Evolutionary conservation across 495 filamentous ascomycete species (phyloP).

Genomic region (Corynascus novoguineensis): DNA sequence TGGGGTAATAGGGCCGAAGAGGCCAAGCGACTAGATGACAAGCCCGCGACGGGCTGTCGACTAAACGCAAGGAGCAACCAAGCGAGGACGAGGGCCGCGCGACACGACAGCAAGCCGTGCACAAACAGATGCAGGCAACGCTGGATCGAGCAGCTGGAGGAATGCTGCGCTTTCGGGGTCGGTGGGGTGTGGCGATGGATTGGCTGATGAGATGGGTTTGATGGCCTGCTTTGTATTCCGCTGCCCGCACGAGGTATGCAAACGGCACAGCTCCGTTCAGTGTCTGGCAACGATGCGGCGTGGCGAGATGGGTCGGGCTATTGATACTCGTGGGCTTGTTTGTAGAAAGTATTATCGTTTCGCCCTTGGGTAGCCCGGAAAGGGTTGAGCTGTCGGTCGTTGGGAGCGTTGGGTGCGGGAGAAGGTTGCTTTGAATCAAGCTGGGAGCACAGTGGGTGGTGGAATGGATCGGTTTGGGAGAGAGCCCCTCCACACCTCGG

Average conservation of each 20-base stretch:
- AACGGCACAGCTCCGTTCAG: neutral
- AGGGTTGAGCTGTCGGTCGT: neutral
- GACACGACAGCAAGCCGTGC: constrained; percentile 10
- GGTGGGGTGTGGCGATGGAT: neutral
- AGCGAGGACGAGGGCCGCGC: neutral
- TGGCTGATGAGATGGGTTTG: neutral
- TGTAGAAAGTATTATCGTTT: too few relatives aligned
- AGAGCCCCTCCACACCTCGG: neutral
- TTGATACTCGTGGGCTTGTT: neutral
- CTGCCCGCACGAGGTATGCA: neutral
- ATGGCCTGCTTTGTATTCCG: neutral
- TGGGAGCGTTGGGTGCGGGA: neutral
- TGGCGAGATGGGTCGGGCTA: too few relatives aligned
- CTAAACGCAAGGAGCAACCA: neutral
- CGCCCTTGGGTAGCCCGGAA: neutral
- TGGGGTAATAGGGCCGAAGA: constrained; percentile 13
- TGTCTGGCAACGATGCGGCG: neutral
- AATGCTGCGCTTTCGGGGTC: neutral
- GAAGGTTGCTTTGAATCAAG: constrained; percentile 1
- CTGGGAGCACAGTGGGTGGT: too few relatives aligned
- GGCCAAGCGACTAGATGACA: constrained; percentile 4
- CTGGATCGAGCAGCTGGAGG: constrained; percentile 3
- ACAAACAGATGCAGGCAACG: constrained; percentile 1
- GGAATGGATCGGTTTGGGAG: neutral
- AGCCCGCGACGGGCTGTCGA: neutral